phyloP scores from a whole-genome alignment of 768 basidiomycete genomes.

The Terana coerulea region DNA sequence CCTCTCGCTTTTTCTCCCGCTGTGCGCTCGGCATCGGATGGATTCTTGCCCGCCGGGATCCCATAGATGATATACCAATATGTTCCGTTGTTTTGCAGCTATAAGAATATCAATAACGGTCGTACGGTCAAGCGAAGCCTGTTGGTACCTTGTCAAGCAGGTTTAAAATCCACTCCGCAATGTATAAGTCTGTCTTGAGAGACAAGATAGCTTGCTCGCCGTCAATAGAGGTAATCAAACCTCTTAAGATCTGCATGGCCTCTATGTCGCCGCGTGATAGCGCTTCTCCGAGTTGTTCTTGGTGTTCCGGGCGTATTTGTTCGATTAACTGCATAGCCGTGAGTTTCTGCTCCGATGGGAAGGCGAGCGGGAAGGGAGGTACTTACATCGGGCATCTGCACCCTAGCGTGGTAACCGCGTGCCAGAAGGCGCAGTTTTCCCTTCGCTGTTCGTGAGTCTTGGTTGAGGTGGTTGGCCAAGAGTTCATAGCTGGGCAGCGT shows the following conservation, averaged over 20 bases:
- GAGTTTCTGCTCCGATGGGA: too few species aligned
- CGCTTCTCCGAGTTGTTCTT: not conserved
- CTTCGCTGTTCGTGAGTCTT: too few species aligned
- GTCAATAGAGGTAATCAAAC: not conserved
- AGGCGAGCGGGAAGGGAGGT: too few species aligned
- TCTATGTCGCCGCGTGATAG: not conserved
- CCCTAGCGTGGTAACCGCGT: too few species aligned
- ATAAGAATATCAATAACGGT: not conserved
- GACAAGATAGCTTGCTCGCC: not conserved
- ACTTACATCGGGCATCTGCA: too few species aligned
- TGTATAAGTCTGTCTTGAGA: not conserved
- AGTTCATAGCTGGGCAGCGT: too few species aligned
- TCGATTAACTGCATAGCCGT: not conserved
- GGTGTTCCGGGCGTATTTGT: not conserved
- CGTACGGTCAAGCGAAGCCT: not conserved
- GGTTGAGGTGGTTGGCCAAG: too few species aligned
- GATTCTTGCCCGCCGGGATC: not conserved
- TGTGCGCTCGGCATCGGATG: not conserved
- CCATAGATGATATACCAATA: constrained; percentile 6
- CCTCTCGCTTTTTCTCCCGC: not conserved
- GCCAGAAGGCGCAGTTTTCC: too few species aligned
- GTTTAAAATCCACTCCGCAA: not conserved
- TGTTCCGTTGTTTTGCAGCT: constrained; percentile 1
- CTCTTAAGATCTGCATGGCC: not conserved
- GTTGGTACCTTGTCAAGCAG: not conserved